These are phyloP conservation scores for Solanum lycopersicoides DNA, from an alignment of 257 asterid genomes.

Conservation along the genomic window DNA sequence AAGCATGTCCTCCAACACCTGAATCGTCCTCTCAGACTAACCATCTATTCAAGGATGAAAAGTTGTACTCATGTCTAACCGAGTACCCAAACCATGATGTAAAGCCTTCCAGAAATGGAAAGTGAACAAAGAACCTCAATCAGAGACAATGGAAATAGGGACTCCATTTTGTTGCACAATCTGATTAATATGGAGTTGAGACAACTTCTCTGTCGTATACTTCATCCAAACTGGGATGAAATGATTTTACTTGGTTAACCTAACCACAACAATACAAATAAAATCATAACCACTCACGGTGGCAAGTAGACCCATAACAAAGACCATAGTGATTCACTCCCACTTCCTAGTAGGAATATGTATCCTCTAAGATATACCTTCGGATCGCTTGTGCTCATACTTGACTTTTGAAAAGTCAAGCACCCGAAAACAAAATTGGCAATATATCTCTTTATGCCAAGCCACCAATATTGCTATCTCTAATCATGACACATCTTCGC, in stretches of 20 bases:
- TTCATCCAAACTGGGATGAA: background rate
- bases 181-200: background rate
- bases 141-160: background rate
- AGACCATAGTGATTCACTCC: background rate
- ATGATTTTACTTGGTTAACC: background rate
- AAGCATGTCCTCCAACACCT: background rate
- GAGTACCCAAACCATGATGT: background rate
- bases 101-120: background rate
- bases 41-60: background rate
- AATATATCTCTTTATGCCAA: too few species aligned
- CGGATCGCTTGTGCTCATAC: background rate
- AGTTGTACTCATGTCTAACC: background rate
- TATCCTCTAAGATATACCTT: background rate
- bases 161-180: background rate
- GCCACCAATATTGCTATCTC: too few species aligned
- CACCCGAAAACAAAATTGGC: too few species aligned
- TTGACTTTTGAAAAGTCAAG: background rate
- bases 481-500: background rate
- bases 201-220: background rate
- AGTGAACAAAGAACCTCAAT: background rate
- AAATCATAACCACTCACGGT: background rate
- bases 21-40: background rate
- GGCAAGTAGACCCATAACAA: background rate
- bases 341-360: background rate
- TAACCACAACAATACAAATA: background rate